A percentile compares a stretch with the other conserved stretches of the same genome.
Evolutionary conservation across 306 rosid genomes (phyloP).

Genomic region (Quercus cerris): DNA sequence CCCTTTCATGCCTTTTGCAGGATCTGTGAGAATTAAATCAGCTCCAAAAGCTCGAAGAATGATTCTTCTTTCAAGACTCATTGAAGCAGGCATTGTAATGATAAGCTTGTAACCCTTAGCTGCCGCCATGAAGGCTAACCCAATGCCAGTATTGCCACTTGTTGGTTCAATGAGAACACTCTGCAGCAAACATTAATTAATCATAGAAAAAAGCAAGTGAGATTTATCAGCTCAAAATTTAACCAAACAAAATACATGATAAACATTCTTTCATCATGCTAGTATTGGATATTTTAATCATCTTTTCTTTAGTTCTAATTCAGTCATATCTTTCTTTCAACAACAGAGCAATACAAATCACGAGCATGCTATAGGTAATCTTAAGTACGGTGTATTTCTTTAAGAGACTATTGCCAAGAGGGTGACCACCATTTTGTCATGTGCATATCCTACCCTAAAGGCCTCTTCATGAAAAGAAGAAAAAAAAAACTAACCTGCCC

Average conservation of each 20-base stretch:
- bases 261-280: slow-evolving; percentile 3
- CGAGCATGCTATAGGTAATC: not conserved
- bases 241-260: not conserved
- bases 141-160: slow-evolving; percentile 78
- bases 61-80: slow-evolving; percentile 82
- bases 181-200: slow-evolving; percentile 36
- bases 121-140: slow-evolving; percentile 84
- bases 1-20: slow-evolving; percentile 78
- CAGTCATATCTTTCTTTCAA: not conserved
- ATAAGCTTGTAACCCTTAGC: slow-evolving; percentile 68
- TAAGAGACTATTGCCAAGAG: not conserved
- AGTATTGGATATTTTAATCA: slow-evolving; percentile 11
- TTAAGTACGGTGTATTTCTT: not conserved
- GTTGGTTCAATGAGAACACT: slow-evolving; percentile 77
- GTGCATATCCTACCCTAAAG: not conserved
- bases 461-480: slow-evolving; percentile 1
- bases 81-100: slow-evolving; percentile 84
- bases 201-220: slow-evolving; percentile 5
- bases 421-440: not conserved
- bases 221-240: slow-evolving; percentile 22
- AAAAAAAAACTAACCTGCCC: slow-evolving; percentile 51
- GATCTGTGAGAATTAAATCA: slow-evolving; percentile 74
- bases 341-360: slow-evolving; percentile 5
- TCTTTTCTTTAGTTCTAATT: not conserved
- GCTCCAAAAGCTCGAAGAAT: slow-evolving; percentile 74